phyloP scores from a whole-genome alignment of 2,329 filamentous ascomycete species.

The Aureobasidium namibiae region DNA sequence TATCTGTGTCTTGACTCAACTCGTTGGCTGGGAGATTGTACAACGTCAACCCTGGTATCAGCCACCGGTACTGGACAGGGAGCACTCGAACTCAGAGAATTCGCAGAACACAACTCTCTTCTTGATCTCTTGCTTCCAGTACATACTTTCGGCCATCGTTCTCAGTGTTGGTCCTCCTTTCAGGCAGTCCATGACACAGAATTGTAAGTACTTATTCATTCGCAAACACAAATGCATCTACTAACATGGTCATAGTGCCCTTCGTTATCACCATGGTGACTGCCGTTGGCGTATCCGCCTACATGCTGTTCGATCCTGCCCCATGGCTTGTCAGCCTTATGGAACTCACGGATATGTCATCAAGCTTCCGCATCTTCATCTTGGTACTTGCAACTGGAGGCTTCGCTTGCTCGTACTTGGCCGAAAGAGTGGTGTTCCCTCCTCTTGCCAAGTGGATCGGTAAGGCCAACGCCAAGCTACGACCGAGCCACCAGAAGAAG shows the following conservation, averaged over 20 bases:
- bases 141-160: conserved; percentile 82
- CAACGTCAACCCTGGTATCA: conserved; percentile 77
- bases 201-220: conserved; percentile 50
- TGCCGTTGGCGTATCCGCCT: conserved; percentile 59
- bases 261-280: conserved; percentile 71
- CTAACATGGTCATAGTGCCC: conserved; percentile 51
- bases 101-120: conserved; percentile 92
- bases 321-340: conserved; percentile 64
- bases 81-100: conserved; percentile 80
- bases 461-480: conserved; percentile 47
- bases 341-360: conserved; percentile 73
- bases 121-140: conserved; percentile 85
- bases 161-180: conserved; percentile 89
- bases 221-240: neutral
- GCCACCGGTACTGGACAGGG: conserved; percentile 65
- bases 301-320: conserved; percentile 73
- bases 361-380: conserved; percentile 64
- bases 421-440: conserved; percentile 65
- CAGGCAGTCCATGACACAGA: conserved; percentile 68
- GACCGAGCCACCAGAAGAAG: conserved; percentile 57
- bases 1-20: conserved; percentile 71
- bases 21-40: conserved; percentile 64
- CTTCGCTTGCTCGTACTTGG: conserved; percentile 59
- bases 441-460: conserved; percentile 61
- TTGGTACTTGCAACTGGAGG: conserved; percentile 61